Conservation (phyloP, 225 moss, liverwort and hornwort genomes). For the Bryum argenteum region DNA sequence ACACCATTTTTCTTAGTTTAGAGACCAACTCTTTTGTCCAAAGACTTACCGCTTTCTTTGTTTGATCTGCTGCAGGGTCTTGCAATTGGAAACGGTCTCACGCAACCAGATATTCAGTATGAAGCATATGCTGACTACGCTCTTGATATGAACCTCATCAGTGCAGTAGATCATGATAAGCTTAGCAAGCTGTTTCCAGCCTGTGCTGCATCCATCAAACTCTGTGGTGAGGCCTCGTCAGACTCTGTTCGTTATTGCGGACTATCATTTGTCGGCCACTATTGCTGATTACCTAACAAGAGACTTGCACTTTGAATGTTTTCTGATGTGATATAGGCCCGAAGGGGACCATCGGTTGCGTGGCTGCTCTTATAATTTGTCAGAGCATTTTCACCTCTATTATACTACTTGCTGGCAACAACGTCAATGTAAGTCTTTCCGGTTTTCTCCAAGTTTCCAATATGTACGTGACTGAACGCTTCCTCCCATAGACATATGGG, state of each 20-base stretch:
- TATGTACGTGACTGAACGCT: not conserved
- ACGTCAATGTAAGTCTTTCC: conserved; percentile 47
- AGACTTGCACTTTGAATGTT: conserved; percentile 2
- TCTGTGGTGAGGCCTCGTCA: conserved; percentile 52
- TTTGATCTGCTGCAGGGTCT: conserved; percentile 49
- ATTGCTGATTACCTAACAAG: not conserved
- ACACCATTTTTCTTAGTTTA: not conserved
- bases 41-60: conserved; percentile 13
- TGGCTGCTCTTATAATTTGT: conserved; percentile 64
- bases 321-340: conserved; percentile 47
- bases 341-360: conserved; percentile 59
- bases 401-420: conserved; percentile 53
- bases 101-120: conserved; percentile 71
- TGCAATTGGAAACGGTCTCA: conserved; percentile 69
- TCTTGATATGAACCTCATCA: conserved; percentile 62
- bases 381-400: conserved; percentile 59
- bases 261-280: not conserved
- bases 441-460: not conserved
- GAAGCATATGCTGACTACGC: conserved; percentile 73
- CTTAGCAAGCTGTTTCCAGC: conserved; percentile 60
- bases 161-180: conserved; percentile 37
- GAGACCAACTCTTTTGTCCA: not conserved
- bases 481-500: not conserved
- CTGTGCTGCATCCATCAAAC: conserved; percentile 53
- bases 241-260: not conserved